phyloP scores from a whole-genome alignment of 148 eudicot species.

The Rheum nobile region DNA sequence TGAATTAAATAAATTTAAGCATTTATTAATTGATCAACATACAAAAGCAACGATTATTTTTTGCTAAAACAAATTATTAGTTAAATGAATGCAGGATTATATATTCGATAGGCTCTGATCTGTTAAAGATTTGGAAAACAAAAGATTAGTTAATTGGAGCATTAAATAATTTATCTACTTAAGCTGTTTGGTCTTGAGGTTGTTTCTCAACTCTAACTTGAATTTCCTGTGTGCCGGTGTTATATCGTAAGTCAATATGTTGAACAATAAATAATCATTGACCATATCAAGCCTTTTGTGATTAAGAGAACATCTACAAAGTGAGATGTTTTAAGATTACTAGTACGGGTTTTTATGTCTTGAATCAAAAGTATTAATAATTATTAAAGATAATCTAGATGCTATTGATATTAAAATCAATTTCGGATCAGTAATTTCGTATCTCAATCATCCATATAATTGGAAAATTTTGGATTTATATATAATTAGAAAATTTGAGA shows the following conservation, averaged over 20 bases:
- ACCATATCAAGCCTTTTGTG: not conserved
- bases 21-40: not conserved
- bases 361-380: no score
- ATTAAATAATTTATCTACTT: not conserved
- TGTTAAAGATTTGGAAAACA: not conserved
- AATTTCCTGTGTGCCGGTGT: not conserved
- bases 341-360: no score
- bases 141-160: not conserved
- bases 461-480: no score
- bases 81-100: not conserved
- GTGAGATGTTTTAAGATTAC: no score
- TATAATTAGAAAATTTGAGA: no score
- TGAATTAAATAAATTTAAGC: not conserved
- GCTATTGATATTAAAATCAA: no score
- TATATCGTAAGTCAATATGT: not conserved
- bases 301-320: no score
- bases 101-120: not conserved
- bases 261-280: not conserved
- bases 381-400: no score
- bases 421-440: no score
- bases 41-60: not conserved
- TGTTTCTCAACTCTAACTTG: not conserved
- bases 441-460: no score
- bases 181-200: not conserved
- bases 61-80: not conserved